Evolutionary conservation across 1,284 basidiomycete species (phyloP), one percentile per base, ranked within the genome.

Genomic region (Abortiporus biennis): DNA sequence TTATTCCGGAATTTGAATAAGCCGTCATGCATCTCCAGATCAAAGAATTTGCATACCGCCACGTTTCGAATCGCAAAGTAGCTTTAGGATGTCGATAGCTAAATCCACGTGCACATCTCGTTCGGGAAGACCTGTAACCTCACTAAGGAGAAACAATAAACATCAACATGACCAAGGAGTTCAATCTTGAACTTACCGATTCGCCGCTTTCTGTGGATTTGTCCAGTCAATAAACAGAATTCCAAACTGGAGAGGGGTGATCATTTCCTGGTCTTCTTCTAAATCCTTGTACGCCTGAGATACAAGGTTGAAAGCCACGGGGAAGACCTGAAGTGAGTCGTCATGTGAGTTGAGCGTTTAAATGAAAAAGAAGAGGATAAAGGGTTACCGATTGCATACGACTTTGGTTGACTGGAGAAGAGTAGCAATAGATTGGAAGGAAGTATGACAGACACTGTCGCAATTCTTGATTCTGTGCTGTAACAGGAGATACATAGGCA

Each of bases 391-490:
- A 74, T 53, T 81, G 80, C 71, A 93, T 78, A 17, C 78, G 69
- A 8, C 72, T 65, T 65, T 95, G 92, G 54, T 95, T 94, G 13
- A 58, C 61, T 4, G 78, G 64, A 0, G 86, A 84, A 1, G 89
- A 88, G 60, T 87, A 92, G 61, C 89, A 92, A 60, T 89, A 96
- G 0, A 92, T 83, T 0, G 92, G 91, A 62, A 97, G 82, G 69
- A 96, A 96, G 64, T 96, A 96, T 11, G 89, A 83, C 15, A 97
- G 69, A 58, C 92, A 96, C 63, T 97, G 94, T 42, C 91, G 74
- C 19, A 96, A 66, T 47, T 90, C 76, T 54, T 87, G 83, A 55
- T 95, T 96, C 33, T 84, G 79, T 9, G 69, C 71, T 0, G 91
- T 94, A 43, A 86, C 80, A 1, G 91, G 88, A 0, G 86, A 89